A percentile compares a stretch with the other conserved stretches of the same genome.
Conservation (phyloP, 2,329 filamentous ascomycete genomes). For the Phoma herbarum region DNA sequence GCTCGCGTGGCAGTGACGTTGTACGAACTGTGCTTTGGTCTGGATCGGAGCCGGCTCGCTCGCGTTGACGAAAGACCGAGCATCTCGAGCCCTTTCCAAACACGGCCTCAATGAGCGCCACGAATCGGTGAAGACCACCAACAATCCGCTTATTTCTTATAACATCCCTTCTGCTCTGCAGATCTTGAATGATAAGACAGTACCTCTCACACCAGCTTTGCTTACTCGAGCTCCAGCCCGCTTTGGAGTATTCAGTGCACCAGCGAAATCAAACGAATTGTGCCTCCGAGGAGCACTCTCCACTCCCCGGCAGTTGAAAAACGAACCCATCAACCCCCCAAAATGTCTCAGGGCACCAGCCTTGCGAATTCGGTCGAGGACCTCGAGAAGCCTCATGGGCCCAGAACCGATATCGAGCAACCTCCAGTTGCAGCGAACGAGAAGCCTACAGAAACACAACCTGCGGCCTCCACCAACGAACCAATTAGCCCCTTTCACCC, state of each 20-base stretch:
- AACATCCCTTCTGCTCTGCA: neutral
- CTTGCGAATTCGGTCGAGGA: slow-evolving; percentile 29
- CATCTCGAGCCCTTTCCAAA: slow-evolving; percentile 12
- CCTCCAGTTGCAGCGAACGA: slow-evolving; percentile 21
- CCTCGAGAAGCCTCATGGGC: slow-evolving; percentile 18
- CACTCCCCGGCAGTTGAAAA: neutral
- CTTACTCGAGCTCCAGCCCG: neutral
- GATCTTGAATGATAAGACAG: neutral
- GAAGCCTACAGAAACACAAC: slow-evolving; percentile 18
- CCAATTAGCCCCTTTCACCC: slow-evolving; percentile 39
- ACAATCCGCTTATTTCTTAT: slow-evolving; percentile 2
- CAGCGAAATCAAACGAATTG: neutral
- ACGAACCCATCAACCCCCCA: neutral
- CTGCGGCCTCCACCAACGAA: slow-evolving; percentile 19
- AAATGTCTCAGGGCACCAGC: slow-evolving; percentile 22
- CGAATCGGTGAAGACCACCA: neutral
- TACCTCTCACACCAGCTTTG: neutral
- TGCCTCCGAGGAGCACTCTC: neutral
- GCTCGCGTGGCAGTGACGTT: slow-evolving; percentile 5
- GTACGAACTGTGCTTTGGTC: slow-evolving; percentile 9
- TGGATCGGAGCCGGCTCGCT: slow-evolving; percentile 13
- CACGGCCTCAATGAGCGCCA: slow-evolving; percentile 5
- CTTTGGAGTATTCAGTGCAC: neutral
- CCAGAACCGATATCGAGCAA: slow-evolving; percentile 29
- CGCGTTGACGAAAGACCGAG: slow-evolving; percentile 18